Conservation (phyloP, 192 early-diverging fungal genomes). For the Backusella morwellensis region DNA sequence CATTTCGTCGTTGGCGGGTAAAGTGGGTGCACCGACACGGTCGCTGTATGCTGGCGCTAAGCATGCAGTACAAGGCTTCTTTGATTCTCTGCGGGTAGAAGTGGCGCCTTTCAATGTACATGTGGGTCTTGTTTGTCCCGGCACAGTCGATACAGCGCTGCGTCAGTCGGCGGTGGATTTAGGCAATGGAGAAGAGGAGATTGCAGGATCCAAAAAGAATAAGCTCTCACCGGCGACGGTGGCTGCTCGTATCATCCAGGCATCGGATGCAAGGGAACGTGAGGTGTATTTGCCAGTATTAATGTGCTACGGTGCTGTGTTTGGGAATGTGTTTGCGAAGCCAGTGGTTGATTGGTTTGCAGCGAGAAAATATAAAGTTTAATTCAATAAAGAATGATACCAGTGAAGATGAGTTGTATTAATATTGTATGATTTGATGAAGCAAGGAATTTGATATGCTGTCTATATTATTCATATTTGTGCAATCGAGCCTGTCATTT, state of each 20-base stretch:
- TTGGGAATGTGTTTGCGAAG: conserved; percentile 54
- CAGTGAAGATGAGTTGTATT: too few relatives aligned
- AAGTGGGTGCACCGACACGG: conserved; percentile 73
- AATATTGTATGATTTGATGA: too few relatives aligned
- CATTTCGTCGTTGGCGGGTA: conserved; percentile 73
- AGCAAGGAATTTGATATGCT: too few relatives aligned
- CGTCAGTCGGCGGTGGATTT: conserved; percentile 63
- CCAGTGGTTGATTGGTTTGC: conserved; percentile 64
- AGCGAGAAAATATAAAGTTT: conserved; percentile 67
- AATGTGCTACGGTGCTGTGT: conserved; percentile 46
- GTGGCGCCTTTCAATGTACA: conserved; percentile 55
- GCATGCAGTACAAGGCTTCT: conserved; percentile 80
- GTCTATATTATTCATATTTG: too few relatives aligned
- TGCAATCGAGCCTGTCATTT: too few relatives aligned
- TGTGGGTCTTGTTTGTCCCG: conserved; percentile 69
- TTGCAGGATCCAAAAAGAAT: conserved; percentile 52
- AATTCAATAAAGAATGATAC: background rate
- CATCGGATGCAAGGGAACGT: conserved; percentile 49
- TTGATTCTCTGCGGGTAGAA: conserved; percentile 80
- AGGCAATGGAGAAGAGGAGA: background rate
- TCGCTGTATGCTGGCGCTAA: conserved; percentile 78
- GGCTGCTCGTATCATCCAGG: conserved; percentile 62
- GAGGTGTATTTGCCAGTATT: conserved; percentile 65
- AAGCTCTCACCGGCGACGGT: conserved; percentile 58
- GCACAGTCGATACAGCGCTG: conserved; percentile 74